Evolutionary conservation across 2,329 filamentous ascomycete species (phyloP).

Genomic region (Aspergillus novoparasiticus): DNA sequence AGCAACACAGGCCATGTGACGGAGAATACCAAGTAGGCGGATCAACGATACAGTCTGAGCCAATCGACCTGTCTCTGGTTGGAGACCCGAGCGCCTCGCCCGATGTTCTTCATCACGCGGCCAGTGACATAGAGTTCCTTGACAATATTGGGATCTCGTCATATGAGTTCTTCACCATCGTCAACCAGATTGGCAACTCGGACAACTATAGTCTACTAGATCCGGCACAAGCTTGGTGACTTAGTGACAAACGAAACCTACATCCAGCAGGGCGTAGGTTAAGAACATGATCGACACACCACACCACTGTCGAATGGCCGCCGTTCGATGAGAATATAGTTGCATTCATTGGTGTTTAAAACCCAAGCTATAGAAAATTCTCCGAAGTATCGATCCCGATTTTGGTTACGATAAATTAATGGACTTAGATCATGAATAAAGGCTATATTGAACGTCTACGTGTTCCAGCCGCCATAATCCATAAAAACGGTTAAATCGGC

Average conservation of each 20-base stretch:
- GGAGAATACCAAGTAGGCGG: not conserved
- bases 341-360: no score
- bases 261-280: no score
- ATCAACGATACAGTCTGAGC: not conserved
- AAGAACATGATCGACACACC: no score
- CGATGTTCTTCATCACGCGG: not conserved
- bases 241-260: fast-evolving
- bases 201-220: conserved; percentile 19
- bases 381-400: no score
- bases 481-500: no score
- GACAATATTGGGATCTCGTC: conserved; percentile 44
- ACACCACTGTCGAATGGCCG: no score
- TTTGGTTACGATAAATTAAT: no score
- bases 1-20: no score
- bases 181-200: conserved; percentile 37
- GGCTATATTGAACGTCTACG: no score
- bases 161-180: conserved; percentile 42
- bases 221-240: not conserved
- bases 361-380: fast-evolving
- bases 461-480: no score
- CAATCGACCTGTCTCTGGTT: not conserved
- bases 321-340: no score
- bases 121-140: conserved; percentile 31
- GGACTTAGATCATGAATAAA: no score
- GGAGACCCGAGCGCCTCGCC: conserved; percentile 1